Percentiles rank a stretch among this genome's conserved stretches.
Conservation (phyloP, 169 alveolate genomes). For the Eimeria falciformis region DNA sequence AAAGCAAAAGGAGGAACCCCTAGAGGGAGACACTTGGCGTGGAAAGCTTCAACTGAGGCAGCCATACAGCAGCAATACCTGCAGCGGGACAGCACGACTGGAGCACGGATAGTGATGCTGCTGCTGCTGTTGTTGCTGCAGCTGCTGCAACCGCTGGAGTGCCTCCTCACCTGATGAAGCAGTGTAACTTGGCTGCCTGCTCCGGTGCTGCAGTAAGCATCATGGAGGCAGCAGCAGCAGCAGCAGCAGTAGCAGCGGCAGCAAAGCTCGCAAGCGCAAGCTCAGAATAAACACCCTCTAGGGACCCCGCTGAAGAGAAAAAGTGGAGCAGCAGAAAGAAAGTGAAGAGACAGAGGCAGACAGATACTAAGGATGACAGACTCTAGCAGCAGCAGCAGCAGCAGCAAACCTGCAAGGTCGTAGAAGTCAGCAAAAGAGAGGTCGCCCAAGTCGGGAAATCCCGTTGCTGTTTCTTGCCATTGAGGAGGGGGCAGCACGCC, state of each 20-base stretch:
- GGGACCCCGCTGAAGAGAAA: not conserved
- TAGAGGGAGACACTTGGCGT: not conserved
- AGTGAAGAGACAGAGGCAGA: not conserved
- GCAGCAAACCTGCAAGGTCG: slow-evolving; percentile 13
- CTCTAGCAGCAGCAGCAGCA: slow-evolving; percentile 2
- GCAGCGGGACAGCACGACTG: slow-evolving; percentile 19
- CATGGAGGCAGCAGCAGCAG: not conserved
- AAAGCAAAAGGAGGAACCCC: not conserved
- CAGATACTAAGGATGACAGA: not conserved
- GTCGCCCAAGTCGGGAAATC: not conserved
- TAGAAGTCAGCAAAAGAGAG: not conserved
- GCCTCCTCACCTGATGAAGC: slow-evolving; percentile 22
- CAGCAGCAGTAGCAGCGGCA: not conserved
- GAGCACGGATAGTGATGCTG: not conserved
- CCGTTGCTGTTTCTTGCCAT: slow-evolving; percentile 3
- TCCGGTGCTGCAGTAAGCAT: not conserved
- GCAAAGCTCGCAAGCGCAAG: not conserved
- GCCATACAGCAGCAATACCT: slow-evolving; percentile 26
- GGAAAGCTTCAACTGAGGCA: slow-evolving; percentile 35
- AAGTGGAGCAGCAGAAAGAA: not conserved
- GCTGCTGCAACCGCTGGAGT: not conserved
- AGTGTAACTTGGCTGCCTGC: slow-evolving; percentile 7
- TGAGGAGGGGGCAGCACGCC: slow-evolving; percentile 48
- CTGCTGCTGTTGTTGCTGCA: not conserved
- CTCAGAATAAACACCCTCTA: not conserved